Base-by-base conservation (phyloP, 495 filamentous ascomycete genomes). In the Neurospora africana region DNA sequence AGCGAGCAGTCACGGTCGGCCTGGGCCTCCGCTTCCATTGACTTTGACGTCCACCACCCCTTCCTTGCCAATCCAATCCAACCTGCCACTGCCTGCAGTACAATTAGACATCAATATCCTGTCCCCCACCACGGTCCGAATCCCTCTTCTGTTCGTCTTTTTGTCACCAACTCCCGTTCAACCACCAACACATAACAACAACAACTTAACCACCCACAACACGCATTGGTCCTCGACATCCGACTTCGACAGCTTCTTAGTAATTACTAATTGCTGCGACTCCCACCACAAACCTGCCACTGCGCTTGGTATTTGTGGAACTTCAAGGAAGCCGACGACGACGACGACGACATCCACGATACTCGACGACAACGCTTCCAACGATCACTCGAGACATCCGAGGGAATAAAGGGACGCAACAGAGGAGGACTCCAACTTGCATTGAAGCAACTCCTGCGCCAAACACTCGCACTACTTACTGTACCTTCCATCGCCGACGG, bases 81-180 rank as follows among this genome's bases (percentile, higher is more conserved):
- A 0, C 47, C 47, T 58, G 44, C 53, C 53, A 61, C 53, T 61
- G 36, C n/a, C n/a, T n/a, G 27, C 53, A 65, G 53, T 74, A 76
- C 75, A 77, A 77, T 75, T 78, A 78, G 76, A 79, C 78, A 79
- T 78, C 75, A 75, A 76, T 76, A 76, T 75, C 75, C 72, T 65
- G 71, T 77, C 77, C 78, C 78, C 78, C 78, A 79, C 78, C 76
- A 77, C 75, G 74, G 47, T 74, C 74, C 58, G 69, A 71, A 71
- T 77, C 69, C 74, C 53, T 73, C 71, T 71, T 70, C 72, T 61
- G 53, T 65, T 65, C 53, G 53, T 68, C 61, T 47, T 71, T 68
- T 70, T 72, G 75, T 61, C 40, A 75, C 73, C 74, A 58, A 74
- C 71, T 41, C 41, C 70, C 38, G 38, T 65, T 72, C 74, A 37